Conservation (phyloP, 2,329 filamentous ascomycete species). For the Dothideomycetes sp. region DNA sequence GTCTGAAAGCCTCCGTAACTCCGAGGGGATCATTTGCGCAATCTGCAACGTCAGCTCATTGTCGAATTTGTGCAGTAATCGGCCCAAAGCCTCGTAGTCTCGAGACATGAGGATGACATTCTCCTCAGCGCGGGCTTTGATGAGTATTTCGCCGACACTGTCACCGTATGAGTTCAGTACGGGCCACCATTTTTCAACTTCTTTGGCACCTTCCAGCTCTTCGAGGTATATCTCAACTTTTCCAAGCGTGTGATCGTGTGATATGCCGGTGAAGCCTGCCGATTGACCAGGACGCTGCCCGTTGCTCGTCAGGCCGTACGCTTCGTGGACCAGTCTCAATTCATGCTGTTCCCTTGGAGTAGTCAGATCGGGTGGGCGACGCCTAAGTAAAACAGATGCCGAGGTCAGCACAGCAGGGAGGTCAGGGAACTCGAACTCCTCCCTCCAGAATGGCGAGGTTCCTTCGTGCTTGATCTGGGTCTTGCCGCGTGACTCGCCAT, state of each 20-base stretch:
- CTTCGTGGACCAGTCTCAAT: slow-evolving; percentile 28
- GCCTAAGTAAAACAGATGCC: slow-evolving; percentile 62
- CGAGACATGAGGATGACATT: slow-evolving; percentile 76
- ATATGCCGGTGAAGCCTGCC: slow-evolving; percentile 33
- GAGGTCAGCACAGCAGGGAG: slow-evolving; percentile 58
- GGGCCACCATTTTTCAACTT: slow-evolving; percentile 77
- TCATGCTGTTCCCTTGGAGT: slow-evolving; percentile 23
- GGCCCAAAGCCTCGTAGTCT: slow-evolving; percentile 74
- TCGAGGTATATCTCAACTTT: slow-evolving; percentile 75
- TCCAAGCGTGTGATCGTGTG: slow-evolving; percentile 45
- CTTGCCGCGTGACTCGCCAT: slow-evolving; percentile 66
- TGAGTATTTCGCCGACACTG: slow-evolving; percentile 68
- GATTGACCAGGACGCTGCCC: slow-evolving; percentile 21
- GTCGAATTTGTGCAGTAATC: slow-evolving; percentile 74
- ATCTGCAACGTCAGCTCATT: slow-evolving; percentile 78
- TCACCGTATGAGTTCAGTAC: slow-evolving; percentile 68
- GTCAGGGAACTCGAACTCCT: slow-evolving; percentile 68
- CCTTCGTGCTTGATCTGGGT: slow-evolving; percentile 62
- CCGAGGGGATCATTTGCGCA: slow-evolving; percentile 63
- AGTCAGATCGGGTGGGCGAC: slow-evolving; percentile 30
- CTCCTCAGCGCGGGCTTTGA: slow-evolving; percentile 77
- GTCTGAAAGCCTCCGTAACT: slow-evolving; percentile 71
- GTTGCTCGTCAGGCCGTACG: slow-evolving; percentile 20
- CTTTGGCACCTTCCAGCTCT: slow-evolving; percentile 64
- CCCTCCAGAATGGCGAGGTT: slow-evolving; percentile 69